Base-by-base conservation (phyloP, 176 grass and related monocot genomes). In the Lolium perenne region DNA sequence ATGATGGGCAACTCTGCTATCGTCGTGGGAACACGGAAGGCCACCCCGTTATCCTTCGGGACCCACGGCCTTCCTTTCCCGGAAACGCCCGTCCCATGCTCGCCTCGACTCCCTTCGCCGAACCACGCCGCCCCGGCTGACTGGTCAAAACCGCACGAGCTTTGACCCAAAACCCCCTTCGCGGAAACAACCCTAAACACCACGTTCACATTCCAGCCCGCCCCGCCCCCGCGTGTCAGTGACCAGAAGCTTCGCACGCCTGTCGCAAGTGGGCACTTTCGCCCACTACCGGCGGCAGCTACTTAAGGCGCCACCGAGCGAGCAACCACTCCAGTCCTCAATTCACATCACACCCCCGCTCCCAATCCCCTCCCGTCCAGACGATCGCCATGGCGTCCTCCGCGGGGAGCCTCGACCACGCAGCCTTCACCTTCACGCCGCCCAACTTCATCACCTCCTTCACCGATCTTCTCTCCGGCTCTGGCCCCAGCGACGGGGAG, bases 401-500 rank as follows among this genome's bases (percentile, higher is more conserved):
- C 41, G 77, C 94, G 15, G 92, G 91, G 82, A 92, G 86, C 38
- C 62, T 93, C 60, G 92, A 98, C 56, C 91, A 93, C 67, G 88
- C 76, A 5, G 81, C 38, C 15, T 98, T 94, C 74, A 60, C 93
- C 51, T 92, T 91, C 89, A 87, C 93, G 26, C 85, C 89, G 69
- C 82, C 91, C 29, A n/a, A 86, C 1, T 92, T 89, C 60, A 90
- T 93, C 74, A 84, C 92, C 3, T 89, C 91, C 32, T 99, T 99
- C 90, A 91, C 97, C 0, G 92, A 98, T 20, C 90, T 98, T 23
- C 92, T 98, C 1, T 83, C 92, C 0, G 89, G 93, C 20, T 65
- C 25, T 14, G 65, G 38, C 1, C 71, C 79, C 20, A 86, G 85
- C 0, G 87, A 86, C 83, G 35, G 4, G 74, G 49, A 56, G 20